Evolutionary conservation across 768 basidiomycete species (phyloP).

Genomic region (Podaxis carcinomalis): DNA sequence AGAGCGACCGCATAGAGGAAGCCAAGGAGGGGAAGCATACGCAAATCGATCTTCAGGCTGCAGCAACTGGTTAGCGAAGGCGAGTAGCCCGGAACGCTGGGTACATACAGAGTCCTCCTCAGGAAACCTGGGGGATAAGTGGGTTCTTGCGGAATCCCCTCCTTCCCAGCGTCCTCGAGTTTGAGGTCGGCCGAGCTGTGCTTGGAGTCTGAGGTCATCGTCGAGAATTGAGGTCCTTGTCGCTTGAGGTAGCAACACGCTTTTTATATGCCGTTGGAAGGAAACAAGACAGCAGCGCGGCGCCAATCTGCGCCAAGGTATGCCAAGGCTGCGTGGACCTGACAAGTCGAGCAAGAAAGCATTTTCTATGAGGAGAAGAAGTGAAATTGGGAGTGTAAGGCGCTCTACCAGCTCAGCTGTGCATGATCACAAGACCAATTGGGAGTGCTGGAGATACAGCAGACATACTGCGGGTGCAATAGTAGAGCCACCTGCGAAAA

Average conservation of each 20-base stretch:
- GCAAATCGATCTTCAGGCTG: slow-evolving; percentile 29
- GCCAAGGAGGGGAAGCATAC: slow-evolving; percentile 30
- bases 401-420: not conserved
- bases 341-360: not conserved
- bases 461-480: not conserved
- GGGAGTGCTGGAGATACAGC: not conserved
- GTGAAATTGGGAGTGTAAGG: not conserved
- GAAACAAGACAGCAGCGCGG: not conserved
- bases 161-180: slow-evolving; percentile 18
- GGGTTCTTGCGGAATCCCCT: slow-evolving; percentile 1
- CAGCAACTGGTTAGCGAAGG: not conserved
- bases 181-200: slow-evolving; percentile 17
- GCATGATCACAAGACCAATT: not conserved
- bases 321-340: not conserved
- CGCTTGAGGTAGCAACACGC: not conserved
- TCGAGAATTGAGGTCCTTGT: not conserved
- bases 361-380: not conserved
- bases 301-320: not conserved
- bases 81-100: not conserved
- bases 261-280: not conserved
- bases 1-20: slow-evolving; percentile 31
- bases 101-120: slow-evolving; percentile 18
- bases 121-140: slow-evolving; percentile 18
- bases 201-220: slow-evolving; percentile 20
- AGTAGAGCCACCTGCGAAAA: too few relatives aligned